These are phyloP conservation scores for Agaricus blazei DNA, from an alignment of 768 basidiomycete species.

Conservation along the genomic window DNA sequence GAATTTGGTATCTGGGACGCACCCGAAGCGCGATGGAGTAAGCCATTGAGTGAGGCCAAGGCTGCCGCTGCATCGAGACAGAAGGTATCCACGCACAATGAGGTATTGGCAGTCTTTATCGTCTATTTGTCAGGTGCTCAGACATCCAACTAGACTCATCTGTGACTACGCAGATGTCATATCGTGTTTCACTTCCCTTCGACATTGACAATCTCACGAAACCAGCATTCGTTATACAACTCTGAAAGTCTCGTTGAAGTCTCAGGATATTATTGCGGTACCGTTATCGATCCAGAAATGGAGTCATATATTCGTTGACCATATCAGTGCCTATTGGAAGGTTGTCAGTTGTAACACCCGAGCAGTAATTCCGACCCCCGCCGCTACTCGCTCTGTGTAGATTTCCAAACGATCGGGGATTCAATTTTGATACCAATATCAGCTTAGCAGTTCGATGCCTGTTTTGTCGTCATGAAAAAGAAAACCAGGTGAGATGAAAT, in stretches of 20 bases:
- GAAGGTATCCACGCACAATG: neutral
- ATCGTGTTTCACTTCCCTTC: neutral
- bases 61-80: conserved; percentile 35
- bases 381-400: no score
- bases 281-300: neutral
- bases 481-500: no score
- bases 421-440: no score
- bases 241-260: neutral
- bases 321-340: neutral
- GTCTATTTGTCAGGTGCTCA: neutral
- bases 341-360: neutral
- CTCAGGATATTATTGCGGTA: neutral
- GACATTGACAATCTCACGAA: neutral
- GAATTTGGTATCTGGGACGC: conserved; percentile 87
- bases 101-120: neutral
- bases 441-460: no score
- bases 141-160: neutral
- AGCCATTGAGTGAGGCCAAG: conserved; percentile 59
- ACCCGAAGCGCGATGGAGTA: conserved; percentile 67
- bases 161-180: neutral
- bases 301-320: neutral
- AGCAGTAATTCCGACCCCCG: neutral
- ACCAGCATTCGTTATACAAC: neutral
- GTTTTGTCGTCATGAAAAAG: no score
- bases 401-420: no score